Evolutionary conservation across 1,284 basidiomycete species (phyloP).

Genomic region (Trametes sp.): DNA sequence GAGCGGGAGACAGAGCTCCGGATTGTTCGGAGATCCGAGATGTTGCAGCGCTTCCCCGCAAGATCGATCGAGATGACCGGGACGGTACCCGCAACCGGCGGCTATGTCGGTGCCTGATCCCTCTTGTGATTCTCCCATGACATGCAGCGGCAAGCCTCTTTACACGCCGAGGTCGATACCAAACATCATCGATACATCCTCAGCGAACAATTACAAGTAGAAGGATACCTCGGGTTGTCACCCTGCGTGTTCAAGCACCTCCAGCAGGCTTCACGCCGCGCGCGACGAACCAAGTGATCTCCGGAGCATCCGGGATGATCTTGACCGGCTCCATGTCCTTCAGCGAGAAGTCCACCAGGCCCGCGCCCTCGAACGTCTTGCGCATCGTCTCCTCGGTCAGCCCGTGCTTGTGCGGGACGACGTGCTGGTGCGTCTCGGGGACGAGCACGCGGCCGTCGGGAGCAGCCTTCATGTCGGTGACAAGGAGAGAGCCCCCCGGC

Average conservation of each 20-base stretch:
- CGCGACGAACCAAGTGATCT: slow-evolving; percentile 57
- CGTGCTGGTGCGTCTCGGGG: slow-evolving; percentile 42
- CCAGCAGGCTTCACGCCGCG: slow-evolving; percentile 45
- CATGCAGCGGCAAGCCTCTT: too few relatives aligned
- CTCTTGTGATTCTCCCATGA: not conserved
- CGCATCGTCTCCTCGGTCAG: slow-evolving; percentile 56
- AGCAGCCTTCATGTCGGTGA: slow-evolving; percentile 57
- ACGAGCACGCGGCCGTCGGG: slow-evolving; percentile 34
- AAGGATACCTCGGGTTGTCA: too few relatives aligned
- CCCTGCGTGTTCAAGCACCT: not conserved
- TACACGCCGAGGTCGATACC: not conserved
- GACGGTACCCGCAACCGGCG: slow-evolving; percentile 8
- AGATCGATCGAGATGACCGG: slow-evolving; percentile 17
- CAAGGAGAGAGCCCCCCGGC: slow-evolving; percentile 65
- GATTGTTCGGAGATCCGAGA: not conserved
- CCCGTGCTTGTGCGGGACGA: slow-evolving; percentile 62
- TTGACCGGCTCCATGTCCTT: slow-evolving; percentile 32
- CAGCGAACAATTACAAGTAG: not conserved
- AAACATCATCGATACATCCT: not conserved
- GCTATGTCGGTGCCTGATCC: not conserved
- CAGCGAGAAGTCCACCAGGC: slow-evolving; percentile 52
- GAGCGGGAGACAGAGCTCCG: not conserved
- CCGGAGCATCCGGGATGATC: slow-evolving; percentile 43
- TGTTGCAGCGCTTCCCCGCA: not conserved
- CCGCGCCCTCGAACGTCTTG: slow-evolving; percentile 54